A percentile compares a stretch with the other conserved stretches of the same genome.
phyloP scores from a whole-genome alignment of 2,329 filamentous ascomycete genomes.

The Colletotrichum liaoningense region DNA sequence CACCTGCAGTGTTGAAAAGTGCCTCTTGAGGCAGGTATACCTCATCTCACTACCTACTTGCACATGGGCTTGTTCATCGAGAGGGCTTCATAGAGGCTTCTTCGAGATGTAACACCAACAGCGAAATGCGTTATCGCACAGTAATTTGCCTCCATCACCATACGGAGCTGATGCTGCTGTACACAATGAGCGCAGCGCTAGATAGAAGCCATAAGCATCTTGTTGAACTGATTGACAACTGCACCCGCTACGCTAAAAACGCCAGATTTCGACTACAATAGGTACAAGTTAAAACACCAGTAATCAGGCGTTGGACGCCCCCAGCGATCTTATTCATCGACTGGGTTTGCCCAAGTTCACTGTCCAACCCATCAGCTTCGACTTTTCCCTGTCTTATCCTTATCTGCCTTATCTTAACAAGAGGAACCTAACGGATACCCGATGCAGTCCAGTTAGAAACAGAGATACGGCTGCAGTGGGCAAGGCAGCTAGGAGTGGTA shows the following conservation, averaged over 20 bases:
- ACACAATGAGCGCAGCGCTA: constrained; percentile 5
- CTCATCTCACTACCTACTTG: background rate
- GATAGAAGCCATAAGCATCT: background rate
- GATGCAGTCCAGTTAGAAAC: background rate
- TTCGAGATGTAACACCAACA: background rate
- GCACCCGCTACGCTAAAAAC: background rate
- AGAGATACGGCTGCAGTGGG: background rate
- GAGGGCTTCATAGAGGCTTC: too few relatives aligned
- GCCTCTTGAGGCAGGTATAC: too few relatives aligned
- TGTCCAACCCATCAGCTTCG: background rate
- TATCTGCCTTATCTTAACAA: background rate
- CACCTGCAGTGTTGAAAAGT: background rate
- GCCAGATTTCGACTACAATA: background rate
- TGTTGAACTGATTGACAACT: background rate
- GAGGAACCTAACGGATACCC: background rate
- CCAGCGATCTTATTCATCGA: background rate
- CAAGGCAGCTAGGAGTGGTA: background rate
- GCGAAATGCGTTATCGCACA: background rate
- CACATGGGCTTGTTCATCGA: background rate
- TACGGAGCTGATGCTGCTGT: constrained; percentile 8
- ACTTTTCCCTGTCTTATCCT: background rate
- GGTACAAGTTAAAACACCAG: background rate
- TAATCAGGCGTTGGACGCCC: constrained; percentile 13
- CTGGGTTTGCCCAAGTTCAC: background rate
- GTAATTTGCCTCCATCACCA: background rate